Evolutionary conservation across 1,284 basidiomycete genomes (phyloP), one percentile per base, ranked within the genome.

Genomic region (Cryptococcus sp.): DNA sequence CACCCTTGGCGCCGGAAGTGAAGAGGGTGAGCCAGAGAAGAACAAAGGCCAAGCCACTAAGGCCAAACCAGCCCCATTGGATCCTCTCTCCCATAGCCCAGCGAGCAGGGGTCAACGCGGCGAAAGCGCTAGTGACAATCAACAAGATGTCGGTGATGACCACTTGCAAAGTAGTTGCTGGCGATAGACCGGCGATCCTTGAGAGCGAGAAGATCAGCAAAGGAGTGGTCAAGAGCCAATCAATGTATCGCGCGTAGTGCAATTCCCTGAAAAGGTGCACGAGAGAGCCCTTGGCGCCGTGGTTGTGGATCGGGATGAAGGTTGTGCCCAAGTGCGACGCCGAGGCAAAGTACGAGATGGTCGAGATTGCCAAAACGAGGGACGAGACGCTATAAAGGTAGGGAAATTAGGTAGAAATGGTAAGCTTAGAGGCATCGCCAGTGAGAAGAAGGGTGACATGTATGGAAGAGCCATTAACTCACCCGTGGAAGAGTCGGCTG

Each of bases 401-500:
- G n/a, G n/a, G n/a, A n/a, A n/a, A n/a, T n/a, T n/a, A n/a, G n/a
- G n/a, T n/a, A n/a, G n/a, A n/a, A n/a, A n/a, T n/a, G n/a, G n/a
- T n/a, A n/a, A 29, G 16, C 20, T 23, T 3, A 25, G 6, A n/a
- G n/a, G n/a, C n/a, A n/a, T 22, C 34, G 29, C 43, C 22, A 50
- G n/a, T 10, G 10, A n/a, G 23, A 20, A 20, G 15, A 17, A 26
- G 11, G 13, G 29, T 10, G 20, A 20, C 16, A 20, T 10, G 44
- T 16, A 10, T 22, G 20, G 10, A 16, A 20, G 20, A 17, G 11
- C 10, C 29, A 13, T 34, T 13, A 16, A 59, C 74, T 59, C 50
- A 76, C 74, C 65, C 66, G 60, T 77, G 74, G 71, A 77, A 76
- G 43, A 72, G 51, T 20, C 75, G 58, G 40, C 63, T 62, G 34